These are phyloP conservation scores for Eucalyptus marginata DNA, from an alignment of 345 rosid species.

Conservation along the genomic window DNA sequence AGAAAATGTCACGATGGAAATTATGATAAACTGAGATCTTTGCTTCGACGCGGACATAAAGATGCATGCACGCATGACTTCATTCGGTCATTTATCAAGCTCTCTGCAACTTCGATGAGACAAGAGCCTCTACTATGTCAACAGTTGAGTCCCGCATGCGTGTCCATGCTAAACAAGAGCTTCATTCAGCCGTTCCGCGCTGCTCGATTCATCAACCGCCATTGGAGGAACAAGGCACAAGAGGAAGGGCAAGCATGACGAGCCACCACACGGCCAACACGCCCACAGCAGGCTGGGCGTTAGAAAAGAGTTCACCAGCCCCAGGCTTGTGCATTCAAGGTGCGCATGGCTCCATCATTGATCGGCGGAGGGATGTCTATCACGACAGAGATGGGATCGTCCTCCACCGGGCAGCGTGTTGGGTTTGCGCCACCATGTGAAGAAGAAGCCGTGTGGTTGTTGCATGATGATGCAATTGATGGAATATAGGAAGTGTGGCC, in stretches of 20 bases:
- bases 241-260: background rate
- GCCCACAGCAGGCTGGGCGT: background rate
- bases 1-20: background rate
- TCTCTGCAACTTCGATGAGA: background rate
- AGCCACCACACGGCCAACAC: background rate
- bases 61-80: background rate
- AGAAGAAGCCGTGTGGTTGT: background rate
- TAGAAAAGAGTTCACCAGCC: background rate
- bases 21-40: background rate
- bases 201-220: no score
- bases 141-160: no score
- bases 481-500: background rate
- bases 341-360: background rate
- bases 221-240: no score
- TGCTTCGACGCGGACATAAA: background rate
- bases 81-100: background rate
- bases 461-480: background rate
- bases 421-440: background rate
- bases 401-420: background rate
- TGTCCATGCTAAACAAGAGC: no score
- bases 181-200: background rate
- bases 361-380: background rate
- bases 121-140: background rate
- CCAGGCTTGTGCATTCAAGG: background rate
- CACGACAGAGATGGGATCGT: background rate